These are phyloP conservation scores for Endothia cerciana DNA, from an alignment of 2,329 filamentous ascomycete species.

Conservation along the genomic window DNA sequence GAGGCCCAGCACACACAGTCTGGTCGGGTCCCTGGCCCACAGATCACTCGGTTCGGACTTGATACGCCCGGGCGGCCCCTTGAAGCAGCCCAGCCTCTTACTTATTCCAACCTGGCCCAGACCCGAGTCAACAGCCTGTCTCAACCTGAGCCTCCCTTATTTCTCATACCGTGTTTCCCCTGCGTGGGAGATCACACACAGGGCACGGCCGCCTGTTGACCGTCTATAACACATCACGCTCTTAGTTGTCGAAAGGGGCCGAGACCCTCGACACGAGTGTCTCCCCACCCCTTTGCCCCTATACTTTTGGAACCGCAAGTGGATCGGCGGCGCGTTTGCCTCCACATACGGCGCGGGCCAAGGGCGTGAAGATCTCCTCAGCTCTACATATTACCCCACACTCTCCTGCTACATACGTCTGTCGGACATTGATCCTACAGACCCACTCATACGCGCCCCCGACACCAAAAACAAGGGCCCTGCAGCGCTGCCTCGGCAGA, in stretches of 20 bases:
- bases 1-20: too few relatives aligned
- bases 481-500: slow-evolving; percentile 5
- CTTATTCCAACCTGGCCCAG: slow-evolving; percentile 8
- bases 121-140: slow-evolving; percentile 8
- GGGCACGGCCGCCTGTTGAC: not conserved
- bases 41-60: not conserved
- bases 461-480: slow-evolving; percentile 1
- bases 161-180: not conserved
- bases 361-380: not conserved
- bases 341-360: not conserved
- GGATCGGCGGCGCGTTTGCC: slow-evolving; percentile 1
- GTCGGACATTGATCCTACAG: not conserved
- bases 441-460: not conserved
- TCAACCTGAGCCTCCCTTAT: slow-evolving; percentile 5
- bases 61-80: not conserved
- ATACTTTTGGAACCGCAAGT: not conserved
- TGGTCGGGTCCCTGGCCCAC: not conserved
- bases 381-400: not conserved
- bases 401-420: not conserved
- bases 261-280: too few relatives aligned
- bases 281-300: not conserved
- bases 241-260: not conserved
- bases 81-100: slow-evolving; percentile 5
- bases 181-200: slow-evolving; percentile 4
- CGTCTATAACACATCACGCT: not conserved